A percentile compares a stretch with the other conserved stretches of the same genome.
These are phyloP conservation scores for Lachnellula subtilissima DNA, from an alignment of 2,329 filamentous ascomycete genomes.

Conservation along the genomic window DNA sequence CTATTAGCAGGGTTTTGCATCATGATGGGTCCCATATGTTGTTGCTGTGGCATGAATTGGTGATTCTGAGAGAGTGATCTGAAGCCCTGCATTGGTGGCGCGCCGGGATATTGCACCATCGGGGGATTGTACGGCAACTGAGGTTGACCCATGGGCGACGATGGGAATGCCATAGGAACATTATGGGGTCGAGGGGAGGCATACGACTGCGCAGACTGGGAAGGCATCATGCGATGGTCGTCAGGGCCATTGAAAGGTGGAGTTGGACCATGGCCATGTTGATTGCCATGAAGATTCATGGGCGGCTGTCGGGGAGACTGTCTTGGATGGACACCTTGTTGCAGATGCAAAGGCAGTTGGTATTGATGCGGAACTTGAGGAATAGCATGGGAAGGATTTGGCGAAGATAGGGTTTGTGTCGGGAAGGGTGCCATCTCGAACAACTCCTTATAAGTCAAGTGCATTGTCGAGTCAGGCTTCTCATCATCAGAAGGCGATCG, in stretches of 20 bases:
- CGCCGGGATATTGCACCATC: constrained; percentile 63
- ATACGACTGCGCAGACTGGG: constrained; percentile 77
- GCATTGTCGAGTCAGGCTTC: constrained; percentile 65
- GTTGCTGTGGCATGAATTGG: constrained; percentile 69
- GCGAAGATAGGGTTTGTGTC: constrained; percentile 56
- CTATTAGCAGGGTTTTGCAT: constrained; percentile 65
- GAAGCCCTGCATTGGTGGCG: constrained; percentile 66
- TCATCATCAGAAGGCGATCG: constrained; percentile 63
- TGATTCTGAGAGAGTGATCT: constrained; percentile 67
- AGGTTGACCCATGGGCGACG: constrained; percentile 62
- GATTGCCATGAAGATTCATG: constrained; percentile 71
- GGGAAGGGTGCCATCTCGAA: constrained; percentile 66
- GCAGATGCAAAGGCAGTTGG: constrained; percentile 77
- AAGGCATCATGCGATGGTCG: constrained; percentile 80
- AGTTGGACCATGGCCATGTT: constrained; percentile 62
- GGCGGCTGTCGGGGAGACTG: constrained; percentile 72
- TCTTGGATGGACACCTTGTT: constrained; percentile 64
- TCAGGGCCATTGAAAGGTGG: constrained; percentile 69
- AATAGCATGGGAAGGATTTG: constrained; percentile 63
- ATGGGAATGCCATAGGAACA: constrained; percentile 67
- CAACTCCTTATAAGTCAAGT: constrained; percentile 67
- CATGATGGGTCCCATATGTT: constrained; percentile 79
- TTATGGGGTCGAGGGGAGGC: constrained; percentile 76
- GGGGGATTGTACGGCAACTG: constrained; percentile 69
- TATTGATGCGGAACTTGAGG: constrained; percentile 76